Evolutionary conservation across 768 basidiomycete species (phyloP), one percentile per base, ranked within the genome.

Genomic region (Pholiota conissans): DNA sequence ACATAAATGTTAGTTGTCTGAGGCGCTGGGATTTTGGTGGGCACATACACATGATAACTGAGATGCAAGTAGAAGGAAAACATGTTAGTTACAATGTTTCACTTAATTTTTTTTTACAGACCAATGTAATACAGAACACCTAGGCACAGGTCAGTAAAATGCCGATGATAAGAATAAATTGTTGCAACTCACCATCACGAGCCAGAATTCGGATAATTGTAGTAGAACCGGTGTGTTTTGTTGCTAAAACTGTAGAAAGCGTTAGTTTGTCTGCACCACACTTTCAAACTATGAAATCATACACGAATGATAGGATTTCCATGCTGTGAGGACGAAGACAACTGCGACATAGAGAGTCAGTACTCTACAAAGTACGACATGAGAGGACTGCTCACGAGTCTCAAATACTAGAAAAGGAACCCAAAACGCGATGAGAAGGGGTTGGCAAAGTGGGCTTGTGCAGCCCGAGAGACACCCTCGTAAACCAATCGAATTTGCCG

Each of bases 101-200:
- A n/a, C n/a, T n/a, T n/a, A n/a, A n/a, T n/a, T n/a, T n/a, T 16
- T 49, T 16, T 47, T 18, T 4, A 65, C 65, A 60, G n/a, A 70
- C 69, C 67, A 46, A 68, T 30, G 52, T 70, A 70, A 51, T 70
- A 70, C 6, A 68, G 56, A 26, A 70, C 32, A 30, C 68, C 68
- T 63, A 6, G 11, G 49, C 18, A 48, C 6, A 22, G 26, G 11
- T 27, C 8, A 34, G 18, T 46, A 34, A 10, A 24, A 47, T 32
- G 9, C 24, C 11, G 6, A 20, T 29, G 27, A 54, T 1, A 14
- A 11, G 11, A 28, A 3, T 22, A 3, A 46, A 28, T n/a, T n/a
- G n/a, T n/a, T 8, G 16, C 9, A 9, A 29, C 49, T 47, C 39
- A 58, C 62, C 62, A 30, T 63, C 62, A 8, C 58, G 56, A 9